Conservation (phyloP, 768 basidiomycete species). For the Boletus insuetus region DNA sequence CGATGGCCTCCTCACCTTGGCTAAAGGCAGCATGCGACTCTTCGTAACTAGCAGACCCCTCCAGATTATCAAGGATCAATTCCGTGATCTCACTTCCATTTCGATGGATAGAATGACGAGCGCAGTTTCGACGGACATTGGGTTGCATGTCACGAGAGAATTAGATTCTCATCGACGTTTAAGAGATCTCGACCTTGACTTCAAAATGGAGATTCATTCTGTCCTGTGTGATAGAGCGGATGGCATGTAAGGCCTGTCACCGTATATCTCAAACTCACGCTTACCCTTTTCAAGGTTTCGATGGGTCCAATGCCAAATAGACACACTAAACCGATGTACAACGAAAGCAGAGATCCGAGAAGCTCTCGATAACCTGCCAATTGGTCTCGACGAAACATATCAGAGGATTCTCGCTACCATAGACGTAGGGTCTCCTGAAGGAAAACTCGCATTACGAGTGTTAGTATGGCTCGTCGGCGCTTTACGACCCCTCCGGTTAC, state of each 20-base stretch:
- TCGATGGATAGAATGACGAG: constrained; percentile 8
- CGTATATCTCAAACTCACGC: background rate
- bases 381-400: constrained; percentile 22
- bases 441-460: constrained; percentile 4
- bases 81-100: constrained; percentile 1
- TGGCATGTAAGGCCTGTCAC: constrained; percentile 12
- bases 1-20: background rate
- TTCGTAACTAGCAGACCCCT: constrained; percentile 18
- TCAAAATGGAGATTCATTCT: constrained; percentile 10
- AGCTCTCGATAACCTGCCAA: constrained; percentile 14
- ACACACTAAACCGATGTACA: constrained; percentile 11
- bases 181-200: background rate
- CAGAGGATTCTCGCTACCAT: constrained; percentile 17
- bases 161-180: constrained; percentile 6
- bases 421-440: background rate
- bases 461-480: constrained; percentile 20
- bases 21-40: constrained; percentile 3
- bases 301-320: constrained; percentile 23
- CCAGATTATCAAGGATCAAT: constrained; percentile 6
- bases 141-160: constrained; percentile 11
- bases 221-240: constrained; percentile 11
- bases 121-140: constrained; percentile 9
- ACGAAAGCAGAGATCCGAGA: constrained; percentile 6
- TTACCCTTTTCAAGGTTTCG: constrained; percentile 16
- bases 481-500: constrained; percentile 12